phyloP scores from a whole-genome alignment of 1,139 yeast genomes.

The Geotrichum citri-aurantii region DNA sequence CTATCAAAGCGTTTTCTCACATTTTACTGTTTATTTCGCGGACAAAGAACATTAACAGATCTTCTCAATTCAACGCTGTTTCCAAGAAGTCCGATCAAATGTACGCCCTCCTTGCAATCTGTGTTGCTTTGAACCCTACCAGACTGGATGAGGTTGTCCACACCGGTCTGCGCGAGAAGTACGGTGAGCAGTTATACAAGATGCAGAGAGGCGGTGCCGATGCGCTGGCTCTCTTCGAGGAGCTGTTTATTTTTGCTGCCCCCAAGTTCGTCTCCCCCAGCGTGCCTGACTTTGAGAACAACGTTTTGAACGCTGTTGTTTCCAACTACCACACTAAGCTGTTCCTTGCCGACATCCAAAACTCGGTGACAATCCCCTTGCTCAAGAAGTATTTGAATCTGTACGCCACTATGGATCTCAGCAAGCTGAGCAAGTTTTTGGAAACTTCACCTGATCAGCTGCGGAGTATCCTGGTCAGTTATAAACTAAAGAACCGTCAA shows the following conservation, averaged over 20 bases:
- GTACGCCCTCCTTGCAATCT: constrained; percentile 45
- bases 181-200: constrained; percentile 42
- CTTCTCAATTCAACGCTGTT: constrained; percentile 44
- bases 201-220: constrained; percentile 43
- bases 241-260: constrained; percentile 42
- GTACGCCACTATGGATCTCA: constrained; percentile 43
- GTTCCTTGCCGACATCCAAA: constrained; percentile 41
- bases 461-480: constrained; percentile 38
- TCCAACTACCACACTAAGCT: constrained; percentile 41
- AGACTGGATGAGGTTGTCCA: constrained; percentile 43
- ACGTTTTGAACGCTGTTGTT: constrained; percentile 38
- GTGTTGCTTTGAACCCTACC: constrained; percentile 44
- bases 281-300: constrained; percentile 35
- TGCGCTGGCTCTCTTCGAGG: constrained; percentile 41
- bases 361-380: constrained; percentile 38
- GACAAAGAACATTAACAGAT: constrained; percentile 41
- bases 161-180: constrained; percentile 42
- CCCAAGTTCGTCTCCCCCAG: constrained; percentile 46
- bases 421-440: constrained; percentile 41
- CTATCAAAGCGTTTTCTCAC: constrained; percentile 45
- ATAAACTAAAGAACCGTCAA: constrained; percentile 44
- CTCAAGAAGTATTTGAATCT: constrained; percentile 43
- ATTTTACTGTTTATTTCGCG: constrained; percentile 43
- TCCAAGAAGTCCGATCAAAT: constrained; percentile 48
- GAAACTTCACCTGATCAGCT: constrained; percentile 38